Base-by-base conservation (phyloP, 805 yeast genomes). In the Nakazawaea ishiwadae region DNA sequence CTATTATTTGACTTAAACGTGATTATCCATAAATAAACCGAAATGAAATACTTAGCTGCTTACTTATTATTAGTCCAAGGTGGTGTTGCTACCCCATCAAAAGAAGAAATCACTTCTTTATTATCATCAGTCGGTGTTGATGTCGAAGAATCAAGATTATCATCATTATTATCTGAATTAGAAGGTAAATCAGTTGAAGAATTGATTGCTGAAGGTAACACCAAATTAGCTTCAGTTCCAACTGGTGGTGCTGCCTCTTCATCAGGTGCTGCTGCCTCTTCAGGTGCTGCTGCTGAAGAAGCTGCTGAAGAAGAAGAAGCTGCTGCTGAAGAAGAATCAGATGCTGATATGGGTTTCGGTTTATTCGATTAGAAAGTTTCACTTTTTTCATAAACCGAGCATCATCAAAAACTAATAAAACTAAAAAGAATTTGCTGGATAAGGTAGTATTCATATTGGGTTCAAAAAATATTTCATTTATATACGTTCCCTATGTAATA, bases 31-130 rank as follows among this genome's bases (percentile, higher is more conserved):
- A 44, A 40, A 31, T 33, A 44, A 35, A 29, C 42, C 48, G 51
- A 46, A 53, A 63, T 89, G 97, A 93, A 89, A 86, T 91, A 91
- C 83, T 84, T 93, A 77, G 99, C 99, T 76, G 98, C 99, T 73
- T 93, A 93, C 81, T 84, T 93, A 74, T 84, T 91, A 76, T 82
- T 93, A 74, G 89, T 84, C 77, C 89, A 93, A 71, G 96, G 96
- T 73, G 99, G 98, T 70, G 82, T 81, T 78, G 69, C 89, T 68
- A 65, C 93, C 62, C 98, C 99, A 74, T 76, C 96, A 58, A 95
- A 96, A 60, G 81, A 84, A 65, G 91, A 88, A 71, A 79, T 93
- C 79, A 75, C 86, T 73, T 62, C 83, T 58, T 84, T 93, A 63
- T 81, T 93, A 67, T 84, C 86, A 67, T 75, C 98, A 46, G 98